Conservation (phyloP, 2,329 filamentous ascomycete genomes). For the Corinectria fuckeliana region DNA sequence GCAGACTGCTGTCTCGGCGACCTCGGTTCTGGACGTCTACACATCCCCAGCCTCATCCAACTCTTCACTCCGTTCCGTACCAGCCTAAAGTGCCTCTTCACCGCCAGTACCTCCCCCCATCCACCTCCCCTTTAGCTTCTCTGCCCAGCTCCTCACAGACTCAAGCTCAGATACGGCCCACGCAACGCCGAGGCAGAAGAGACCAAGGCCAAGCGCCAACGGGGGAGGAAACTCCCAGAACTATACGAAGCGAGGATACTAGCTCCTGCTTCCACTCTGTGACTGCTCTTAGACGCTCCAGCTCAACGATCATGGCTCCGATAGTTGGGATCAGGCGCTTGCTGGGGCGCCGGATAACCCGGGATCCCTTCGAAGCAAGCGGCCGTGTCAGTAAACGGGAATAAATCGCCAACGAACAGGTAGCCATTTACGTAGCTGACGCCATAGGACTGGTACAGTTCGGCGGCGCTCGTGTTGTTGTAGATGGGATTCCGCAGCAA, state of each 20-base stretch:
- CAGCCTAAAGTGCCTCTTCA: too few species aligned
- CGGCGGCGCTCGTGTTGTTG: background rate
- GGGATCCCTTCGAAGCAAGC: background rate
- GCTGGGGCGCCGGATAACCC: background rate
- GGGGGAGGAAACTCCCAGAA: constrained; percentile 2
- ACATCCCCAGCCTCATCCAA: too few species aligned
- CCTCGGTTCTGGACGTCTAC: background rate
- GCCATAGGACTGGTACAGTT: constrained; percentile 1
- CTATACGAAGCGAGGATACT: too few species aligned
- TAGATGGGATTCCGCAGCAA: background rate
- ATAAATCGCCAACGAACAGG: background rate
- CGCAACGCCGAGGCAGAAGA: background rate
- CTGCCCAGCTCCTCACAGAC: background rate
- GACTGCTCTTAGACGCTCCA: background rate
- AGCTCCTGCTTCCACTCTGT: background rate
- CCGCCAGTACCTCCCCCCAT: too few species aligned
- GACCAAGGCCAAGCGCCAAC: background rate
- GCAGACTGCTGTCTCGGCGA: background rate
- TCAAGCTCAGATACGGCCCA: background rate
- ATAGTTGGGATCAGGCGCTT: constrained; percentile 1
- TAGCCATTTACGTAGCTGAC: background rate
- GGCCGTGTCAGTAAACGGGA: background rate
- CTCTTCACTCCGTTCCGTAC: too few species aligned
- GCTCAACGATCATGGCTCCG: background rate
- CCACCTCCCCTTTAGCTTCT: too few species aligned